Evolutionary conservation across 139 green algal species (phyloP), one percentile per base, ranked within the genome.

Genomic region (Tetradesmus lagerheimii): DNA sequence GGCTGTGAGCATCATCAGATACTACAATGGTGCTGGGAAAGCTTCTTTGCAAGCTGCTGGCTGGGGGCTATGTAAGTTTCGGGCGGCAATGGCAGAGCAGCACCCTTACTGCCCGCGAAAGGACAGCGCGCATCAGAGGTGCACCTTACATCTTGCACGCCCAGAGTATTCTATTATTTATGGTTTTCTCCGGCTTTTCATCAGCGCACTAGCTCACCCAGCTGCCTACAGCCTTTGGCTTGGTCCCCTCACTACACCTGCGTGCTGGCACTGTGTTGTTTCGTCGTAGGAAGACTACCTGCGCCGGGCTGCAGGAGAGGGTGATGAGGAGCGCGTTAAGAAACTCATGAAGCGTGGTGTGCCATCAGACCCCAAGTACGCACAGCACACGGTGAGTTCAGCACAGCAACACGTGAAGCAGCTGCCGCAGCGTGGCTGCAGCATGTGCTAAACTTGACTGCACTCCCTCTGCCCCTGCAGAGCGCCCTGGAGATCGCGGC

Each of bases 401-500:
- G 43, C 41, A 62, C 23, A 2, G 20, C 43, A 11, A 37, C 37
- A 34, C 12, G 1, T 23, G 4, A 9, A 3, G 38, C 76, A 31
- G 27, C 18, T 47, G 76, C 37, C n/a, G 57, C 53, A 47, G 47
- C 81, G 3, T 12, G 6, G 18, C 81, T 25, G 15, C 27, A 71
- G 31, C 43, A 37, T 8, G 35, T 76, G 31, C 53, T 50, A 27
- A n/a, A 29, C 27, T 50, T 38, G n/a, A 41, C 3, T 11, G 20
- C 9, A 18, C 5, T 37, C 23, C 3, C n/a, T 80, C 27, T n/a
- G 14, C 27, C n/a, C 6, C 37, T 43, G 75, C 86, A 90, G 86
- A 86, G 86, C 39, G 50, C 86, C 2, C 76, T 90, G 47, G 66
- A 90, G 77, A 16, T 90, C 4, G 86, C 86, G 31, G 29, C 45